phyloP scores from a whole-genome alignment of 2,329 filamentous ascomycete genomes.

The Chaetomium sp. region DNA sequence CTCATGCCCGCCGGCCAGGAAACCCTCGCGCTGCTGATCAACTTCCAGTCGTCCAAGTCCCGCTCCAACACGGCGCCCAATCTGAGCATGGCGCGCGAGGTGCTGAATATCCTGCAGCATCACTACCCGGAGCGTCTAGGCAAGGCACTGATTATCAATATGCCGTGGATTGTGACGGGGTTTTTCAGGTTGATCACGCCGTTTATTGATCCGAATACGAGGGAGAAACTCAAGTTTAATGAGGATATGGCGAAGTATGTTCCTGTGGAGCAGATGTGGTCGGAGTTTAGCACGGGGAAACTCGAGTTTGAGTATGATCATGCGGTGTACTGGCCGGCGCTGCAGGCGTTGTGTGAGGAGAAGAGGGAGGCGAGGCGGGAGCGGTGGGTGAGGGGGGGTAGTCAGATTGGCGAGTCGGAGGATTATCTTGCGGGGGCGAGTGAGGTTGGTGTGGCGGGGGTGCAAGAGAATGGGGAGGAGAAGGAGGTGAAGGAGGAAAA shows the following conservation, averaged over 20 bases:
- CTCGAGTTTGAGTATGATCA: constrained; percentile 92
- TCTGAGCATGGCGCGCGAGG: constrained; percentile 70
- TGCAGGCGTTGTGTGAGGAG: constrained; percentile 64
- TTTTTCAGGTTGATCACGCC: constrained; percentile 97
- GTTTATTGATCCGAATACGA: constrained; percentile 92
- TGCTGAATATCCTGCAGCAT: constrained; percentile 85
- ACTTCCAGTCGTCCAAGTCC: constrained; percentile 76
- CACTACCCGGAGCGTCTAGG: constrained; percentile 94
- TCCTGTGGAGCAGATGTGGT: constrained; percentile 75
- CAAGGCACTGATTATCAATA: constrained; percentile 80
- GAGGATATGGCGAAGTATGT: constrained; percentile 81
- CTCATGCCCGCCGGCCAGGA: constrained; percentile 84
- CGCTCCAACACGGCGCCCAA: constrained; percentile 68
- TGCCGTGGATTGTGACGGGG: constrained; percentile 83
- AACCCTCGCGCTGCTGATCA: constrained; percentile 78
- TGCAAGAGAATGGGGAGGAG: not conserved
- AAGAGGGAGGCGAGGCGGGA: constrained; percentile 55
- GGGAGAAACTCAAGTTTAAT: constrained; percentile 96
- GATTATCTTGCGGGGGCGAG: constrained; percentile 66
- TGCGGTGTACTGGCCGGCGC: constrained; percentile 77
- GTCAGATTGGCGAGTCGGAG: constrained; percentile 79
- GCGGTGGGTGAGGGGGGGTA: constrained; percentile 75
- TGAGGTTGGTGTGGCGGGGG: constrained; percentile 15
- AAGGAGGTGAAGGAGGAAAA: not conserved
- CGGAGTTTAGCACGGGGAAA: constrained; percentile 61